phyloP scores from a whole-genome alignment of 345 rosid genomes.

The Populus deltoides region DNA sequence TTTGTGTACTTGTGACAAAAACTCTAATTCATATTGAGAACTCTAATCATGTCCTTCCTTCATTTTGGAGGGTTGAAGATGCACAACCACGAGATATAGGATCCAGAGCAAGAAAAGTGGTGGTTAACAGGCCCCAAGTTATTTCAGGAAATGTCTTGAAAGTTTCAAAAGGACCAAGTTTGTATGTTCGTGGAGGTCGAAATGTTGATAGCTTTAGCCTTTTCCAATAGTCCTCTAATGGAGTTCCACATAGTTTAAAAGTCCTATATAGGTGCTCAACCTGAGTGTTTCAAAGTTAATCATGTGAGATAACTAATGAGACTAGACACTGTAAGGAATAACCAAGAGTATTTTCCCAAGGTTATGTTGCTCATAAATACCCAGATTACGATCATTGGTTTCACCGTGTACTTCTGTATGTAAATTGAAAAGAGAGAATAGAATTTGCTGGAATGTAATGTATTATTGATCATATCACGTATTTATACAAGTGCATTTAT shows the following conservation, averaged over 20 bases:
- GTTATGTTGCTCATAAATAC: not conserved
- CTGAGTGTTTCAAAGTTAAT: constrained; percentile 28
- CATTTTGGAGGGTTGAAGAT: constrained; percentile 42
- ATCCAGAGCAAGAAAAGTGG: constrained; percentile 54
- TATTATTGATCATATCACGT: too few relatives aligned
- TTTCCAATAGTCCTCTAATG: constrained; percentile 84
- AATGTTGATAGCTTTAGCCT: constrained; percentile 60
- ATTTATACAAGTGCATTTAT: too few relatives aligned
- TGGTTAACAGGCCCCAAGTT: constrained; percentile 46
- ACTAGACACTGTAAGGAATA: not conserved
- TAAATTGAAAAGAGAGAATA: too few relatives aligned
- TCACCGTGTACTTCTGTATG: constrained; percentile 33
- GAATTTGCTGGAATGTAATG: too few relatives aligned
- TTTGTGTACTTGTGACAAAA: not conserved
- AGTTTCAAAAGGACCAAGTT: constrained; percentile 33
- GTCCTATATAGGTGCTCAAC: constrained; percentile 88
- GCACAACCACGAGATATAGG: constrained; percentile 52
- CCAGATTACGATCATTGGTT: not conserved
- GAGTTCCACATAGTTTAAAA: constrained; percentile 83
- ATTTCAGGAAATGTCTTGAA: constrained; percentile 47
- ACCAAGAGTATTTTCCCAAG: not conserved
- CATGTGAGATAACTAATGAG: not conserved
- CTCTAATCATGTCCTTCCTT: constrained; percentile 25
- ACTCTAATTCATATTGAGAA: not conserved
- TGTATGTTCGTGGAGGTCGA: constrained; percentile 46